Evolutionary conservation across 805 yeast species (phyloP).

Genomic region (Clavispora carvajalis): DNA sequence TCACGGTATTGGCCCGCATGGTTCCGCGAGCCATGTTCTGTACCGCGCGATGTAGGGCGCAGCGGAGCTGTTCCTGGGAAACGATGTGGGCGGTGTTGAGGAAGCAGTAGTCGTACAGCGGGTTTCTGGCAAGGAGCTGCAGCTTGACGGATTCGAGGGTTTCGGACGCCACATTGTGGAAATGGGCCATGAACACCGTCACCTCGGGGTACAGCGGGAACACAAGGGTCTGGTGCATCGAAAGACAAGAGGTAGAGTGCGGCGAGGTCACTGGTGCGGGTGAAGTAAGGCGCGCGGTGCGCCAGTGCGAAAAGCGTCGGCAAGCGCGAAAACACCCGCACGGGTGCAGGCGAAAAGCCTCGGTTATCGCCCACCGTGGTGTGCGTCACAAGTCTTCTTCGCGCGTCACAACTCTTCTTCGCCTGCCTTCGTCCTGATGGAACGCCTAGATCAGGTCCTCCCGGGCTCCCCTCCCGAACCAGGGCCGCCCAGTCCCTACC

Average conservation of each 20-base stretch:
- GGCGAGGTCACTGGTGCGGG: no score
- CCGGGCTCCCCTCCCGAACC: neutral
- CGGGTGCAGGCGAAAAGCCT: no score
- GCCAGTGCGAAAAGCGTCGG: no score
- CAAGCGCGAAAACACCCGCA: no score
- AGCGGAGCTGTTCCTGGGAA: constrained; percentile 56
- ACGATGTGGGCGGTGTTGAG: constrained; percentile 55
- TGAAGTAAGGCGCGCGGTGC: no score
- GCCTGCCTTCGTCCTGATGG: no score
- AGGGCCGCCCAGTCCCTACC: constrained; percentile 15
- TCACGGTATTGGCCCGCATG: constrained; percentile 59
- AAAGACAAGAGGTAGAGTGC: no score
- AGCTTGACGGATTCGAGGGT: constrained; percentile 37
- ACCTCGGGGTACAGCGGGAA: constrained; percentile 46
- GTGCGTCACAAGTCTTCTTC: no score
- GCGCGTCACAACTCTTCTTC: no score
- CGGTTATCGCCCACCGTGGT: no score
- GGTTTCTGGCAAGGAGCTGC: constrained; percentile 41
- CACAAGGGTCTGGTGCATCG: constrained; percentile 1
- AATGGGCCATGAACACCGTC: constrained; percentile 38
- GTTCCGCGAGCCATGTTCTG: constrained; percentile 43
- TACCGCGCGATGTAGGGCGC: constrained; percentile 58
- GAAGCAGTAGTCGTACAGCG: constrained; percentile 56
- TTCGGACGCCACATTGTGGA: constrained; percentile 39
- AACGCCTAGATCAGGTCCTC: neutral